These are phyloP conservation scores for Cerrena zonata DNA, from an alignment of 1,284 basidiomycete species.

Conservation along the genomic window DNA sequence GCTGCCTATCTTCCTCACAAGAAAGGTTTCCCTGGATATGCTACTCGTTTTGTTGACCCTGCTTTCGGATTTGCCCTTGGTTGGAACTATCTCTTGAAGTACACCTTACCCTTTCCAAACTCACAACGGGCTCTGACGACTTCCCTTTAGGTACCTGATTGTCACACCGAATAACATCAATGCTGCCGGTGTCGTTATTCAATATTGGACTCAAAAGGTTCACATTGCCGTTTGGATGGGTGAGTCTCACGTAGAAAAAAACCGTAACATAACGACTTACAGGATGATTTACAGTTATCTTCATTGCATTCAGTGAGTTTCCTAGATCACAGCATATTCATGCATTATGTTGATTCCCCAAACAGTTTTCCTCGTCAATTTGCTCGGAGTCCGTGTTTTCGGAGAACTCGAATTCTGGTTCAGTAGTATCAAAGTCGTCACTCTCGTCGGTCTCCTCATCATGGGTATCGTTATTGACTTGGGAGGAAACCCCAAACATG, in stretches of 20 bases:
- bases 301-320: conserved; percentile 48
- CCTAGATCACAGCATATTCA: background rate
- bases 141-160: conserved; percentile 25
- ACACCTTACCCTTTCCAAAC: background rate
- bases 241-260: no score
- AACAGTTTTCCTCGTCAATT: conserved; percentile 49
- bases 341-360: background rate
- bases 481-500: conserved; percentile 51
- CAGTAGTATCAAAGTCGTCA: conserved; percentile 32
- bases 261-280: no score
- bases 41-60: conserved; percentile 44
- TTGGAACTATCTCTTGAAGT: conserved; percentile 33
- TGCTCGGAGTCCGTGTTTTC: conserved; percentile 49
- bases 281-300: no score
- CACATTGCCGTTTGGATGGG: conserved; percentile 56
- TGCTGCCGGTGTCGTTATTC: conserved; percentile 56
- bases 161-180: conserved; percentile 35
- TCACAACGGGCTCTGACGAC: background rate
- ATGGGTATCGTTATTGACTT: conserved; percentile 51
- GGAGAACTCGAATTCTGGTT: conserved; percentile 53
- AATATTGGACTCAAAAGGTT: conserved; percentile 54
- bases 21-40: conserved; percentile 42
- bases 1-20: conserved; percentile 35
- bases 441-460: conserved; percentile 45
- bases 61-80: conserved; percentile 43